Base-by-base conservation (phyloP, 345 rosid species). In the Firmiana major region DNA sequence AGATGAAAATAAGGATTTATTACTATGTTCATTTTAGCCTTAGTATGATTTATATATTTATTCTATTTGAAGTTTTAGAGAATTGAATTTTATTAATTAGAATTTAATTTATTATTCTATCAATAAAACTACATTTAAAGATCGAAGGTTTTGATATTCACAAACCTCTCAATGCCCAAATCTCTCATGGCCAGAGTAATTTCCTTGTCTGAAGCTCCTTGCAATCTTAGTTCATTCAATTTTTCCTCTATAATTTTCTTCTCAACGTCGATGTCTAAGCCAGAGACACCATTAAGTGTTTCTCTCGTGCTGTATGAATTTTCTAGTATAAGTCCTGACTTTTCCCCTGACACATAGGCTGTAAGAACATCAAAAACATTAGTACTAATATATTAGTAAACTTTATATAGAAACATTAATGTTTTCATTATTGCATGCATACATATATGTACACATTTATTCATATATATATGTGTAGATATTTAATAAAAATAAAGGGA, bases 311-410 rank as follows among this genome's bases (percentile, higher is more conserved):
- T 31, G 53, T 78, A 83, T 12, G 91, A 58, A 42, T 73, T 85
- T 75, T 90, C 90, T 65, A 63, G 42, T 78, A 88, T 48, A 13
- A 91, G 67, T 4, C 95, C 97, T 31, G 79, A 77, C 71, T 58
- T 86, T 79, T 86, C 91, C 2, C 91, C 92, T 7, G 86, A 83
- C 16, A 89, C 96, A 53, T 84, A 93, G 75, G 98, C 96, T 91
- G 84, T 9, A 75, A 74, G 28, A 75, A 24, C n/a, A 24, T 26
- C 16, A 71, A 26, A 26, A 46, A 9, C 4, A 49, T 49, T 4
- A 71, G 6, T 64, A 31, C 34, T 31, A 31, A 2, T 31, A 62
- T 15, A 31, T n/a, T n/a, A 19, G 10, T 15, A 63, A 21, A 43
- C 71, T 43, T 43, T 43, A 38, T 3, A 38, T 38, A 38, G 40